These are phyloP conservation scores for Podaxis rugospora DNA, from an alignment of 768 basidiomycete species.

Conservation along the genomic window DNA sequence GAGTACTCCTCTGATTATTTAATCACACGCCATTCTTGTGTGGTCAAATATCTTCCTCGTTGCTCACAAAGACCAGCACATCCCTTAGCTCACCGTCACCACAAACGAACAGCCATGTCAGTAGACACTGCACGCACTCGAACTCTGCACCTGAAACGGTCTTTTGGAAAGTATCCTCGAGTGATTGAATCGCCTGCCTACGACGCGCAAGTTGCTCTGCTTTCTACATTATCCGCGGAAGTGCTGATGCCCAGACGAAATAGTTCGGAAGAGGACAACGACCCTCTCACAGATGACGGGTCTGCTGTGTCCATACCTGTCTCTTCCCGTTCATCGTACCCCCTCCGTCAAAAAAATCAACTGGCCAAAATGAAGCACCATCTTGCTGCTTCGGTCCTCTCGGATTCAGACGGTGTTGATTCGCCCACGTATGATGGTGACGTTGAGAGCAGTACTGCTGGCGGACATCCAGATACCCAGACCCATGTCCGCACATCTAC, in stretches of 20 bases:
- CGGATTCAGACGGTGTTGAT: constrained; percentile 73
- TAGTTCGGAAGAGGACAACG: constrained; percentile 87
- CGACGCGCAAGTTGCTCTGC: constrained; percentile 50
- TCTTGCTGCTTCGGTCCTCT: constrained; percentile 49
- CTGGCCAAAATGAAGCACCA: constrained; percentile 40
- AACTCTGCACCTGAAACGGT: constrained; percentile 54
- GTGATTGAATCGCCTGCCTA: constrained; percentile 69
- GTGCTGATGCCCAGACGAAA: constrained; percentile 14
- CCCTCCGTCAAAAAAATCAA: constrained; percentile 23
- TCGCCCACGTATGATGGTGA: constrained; percentile 91
- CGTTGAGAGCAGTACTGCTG: constrained; percentile 70
- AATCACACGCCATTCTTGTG: not conserved
- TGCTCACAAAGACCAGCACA: not conserved
- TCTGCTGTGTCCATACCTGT: constrained; percentile 47
- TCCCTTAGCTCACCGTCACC: not conserved
- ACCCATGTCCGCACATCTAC: constrained; percentile 23
- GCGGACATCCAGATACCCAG: constrained; percentile 32
- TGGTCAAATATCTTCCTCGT: not conserved
- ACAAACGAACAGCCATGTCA: constrained; percentile 18
- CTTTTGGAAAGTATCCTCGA: constrained; percentile 65
- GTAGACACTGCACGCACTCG: constrained; percentile 29
- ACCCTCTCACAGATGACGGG: constrained; percentile 76
- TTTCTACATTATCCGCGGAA: not conserved
- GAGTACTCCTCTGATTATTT: not conserved
- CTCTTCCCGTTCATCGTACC: constrained; percentile 13